Evolutionary conservation across 106 monocot genomes (phyloP), one percentile per base, ranked within the genome.

Genomic region (Acorus gramineus): DNA sequence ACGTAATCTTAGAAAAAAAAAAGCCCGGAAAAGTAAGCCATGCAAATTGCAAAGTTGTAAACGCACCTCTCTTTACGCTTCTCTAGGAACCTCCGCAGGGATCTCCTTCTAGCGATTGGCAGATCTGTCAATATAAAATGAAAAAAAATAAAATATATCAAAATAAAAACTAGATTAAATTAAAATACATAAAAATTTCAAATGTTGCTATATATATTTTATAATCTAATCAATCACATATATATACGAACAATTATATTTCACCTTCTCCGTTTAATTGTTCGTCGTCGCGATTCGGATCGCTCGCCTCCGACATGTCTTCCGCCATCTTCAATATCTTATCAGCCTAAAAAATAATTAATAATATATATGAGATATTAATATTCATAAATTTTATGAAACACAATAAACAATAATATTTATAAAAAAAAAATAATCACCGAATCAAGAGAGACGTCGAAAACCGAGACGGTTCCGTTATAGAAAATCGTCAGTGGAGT

Each of bases 401-500:
- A 28, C 28, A 28, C 28, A 28, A 28, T 0, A 28, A 0, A 28
- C 28, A 28, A 28, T 1, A 1, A 1, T 28, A 28, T 28, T 28
- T 28, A 28, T 5, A 9, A 46, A 47, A 48, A 68, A 46, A 6
- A 56, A n/a, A 6, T n/a, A 47, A 57, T 4, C 47, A 69, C 69
- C 69, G 46, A 42, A 8, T 60, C 69, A 50, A 8, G 60, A 52
- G 60, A 12, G 28, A 59, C 59, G 3, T 61, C 44, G 47, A 60
- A 49, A 49, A 50, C 59, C 47, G 28, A 42, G 9, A 69, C 13
- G 11, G 50, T 69, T n/a, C 69, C 69, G 44, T 69, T 69, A 49
- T 69, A 69, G 60, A 60, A 50, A 42, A 69, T 69, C 58, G 69
- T 69, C 14, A 69, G 69, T 8, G 69, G 58, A 13, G 59, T 9